Conservation (phyloP, 1,139 yeast genomes). For the Lodderomyces parapsilosis region DNA sequence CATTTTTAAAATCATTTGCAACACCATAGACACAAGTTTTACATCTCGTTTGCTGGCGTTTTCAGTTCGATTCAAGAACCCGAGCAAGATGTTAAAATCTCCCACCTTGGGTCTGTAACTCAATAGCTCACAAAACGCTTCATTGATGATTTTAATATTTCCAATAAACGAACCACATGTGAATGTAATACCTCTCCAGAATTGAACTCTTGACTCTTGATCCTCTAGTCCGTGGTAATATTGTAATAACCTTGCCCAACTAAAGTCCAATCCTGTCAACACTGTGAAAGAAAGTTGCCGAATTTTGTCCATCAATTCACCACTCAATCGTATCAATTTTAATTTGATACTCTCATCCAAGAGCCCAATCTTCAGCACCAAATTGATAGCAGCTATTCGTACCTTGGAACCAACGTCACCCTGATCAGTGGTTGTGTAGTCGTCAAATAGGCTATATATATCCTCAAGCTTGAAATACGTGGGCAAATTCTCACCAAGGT, state of each 20-base stretch:
- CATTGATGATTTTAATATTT: slow-evolving; percentile 44
- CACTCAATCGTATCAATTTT: slow-evolving; percentile 53
- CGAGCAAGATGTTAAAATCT: slow-evolving; percentile 12
- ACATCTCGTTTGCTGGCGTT: slow-evolving; percentile 15
- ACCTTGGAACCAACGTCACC: slow-evolving; percentile 82
- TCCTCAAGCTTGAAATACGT: slow-evolving; percentile 37
- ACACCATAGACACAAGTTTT: slow-evolving; percentile 21
- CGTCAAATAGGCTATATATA: slow-evolving; percentile 42
- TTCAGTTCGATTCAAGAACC: slow-evolving; percentile 3
- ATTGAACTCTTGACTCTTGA: slow-evolving; percentile 21
- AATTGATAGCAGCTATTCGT: slow-evolving; percentile 44
- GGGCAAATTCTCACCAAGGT: slow-evolving; percentile 35
- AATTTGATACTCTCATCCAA: slow-evolving; percentile 16
- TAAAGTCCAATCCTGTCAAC: slow-evolving; percentile 13
- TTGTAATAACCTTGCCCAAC: slow-evolving; percentile 27
- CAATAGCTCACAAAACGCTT: slow-evolving; percentile 44
- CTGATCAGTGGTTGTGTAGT: slow-evolving; percentile 64
- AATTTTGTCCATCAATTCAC: slow-evolving; percentile 35
- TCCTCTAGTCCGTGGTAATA: slow-evolving; percentile 14
- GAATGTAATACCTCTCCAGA: slow-evolving; percentile 57
- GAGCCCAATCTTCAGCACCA: slow-evolving; percentile 19
- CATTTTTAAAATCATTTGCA: slow-evolving; percentile 36
- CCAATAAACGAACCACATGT: slow-evolving; percentile 66
- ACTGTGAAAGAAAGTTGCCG: slow-evolving; percentile 24
- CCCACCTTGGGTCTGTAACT: slow-evolving; percentile 24